These are phyloP conservation scores for Vigna nakashimae DNA, from an alignment of 306 rosid species.

Conservation along the genomic window DNA sequence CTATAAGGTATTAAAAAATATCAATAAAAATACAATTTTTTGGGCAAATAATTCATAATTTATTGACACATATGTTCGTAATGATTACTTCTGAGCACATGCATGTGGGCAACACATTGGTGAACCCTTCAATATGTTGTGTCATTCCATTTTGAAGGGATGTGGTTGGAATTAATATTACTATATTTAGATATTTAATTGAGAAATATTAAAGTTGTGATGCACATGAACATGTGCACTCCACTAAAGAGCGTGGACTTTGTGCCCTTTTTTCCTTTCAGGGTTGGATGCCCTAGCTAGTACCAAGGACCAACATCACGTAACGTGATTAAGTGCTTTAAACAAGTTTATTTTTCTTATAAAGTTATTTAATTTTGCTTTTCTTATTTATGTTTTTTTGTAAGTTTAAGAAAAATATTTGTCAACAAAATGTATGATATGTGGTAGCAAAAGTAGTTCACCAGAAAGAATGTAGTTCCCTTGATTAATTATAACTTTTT, in stretches of 20 bases:
- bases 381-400: no score
- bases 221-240: slow-evolving; percentile 27
- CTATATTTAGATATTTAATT: slow-evolving; percentile 17
- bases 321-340: no score
- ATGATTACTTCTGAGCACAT: slow-evolving; percentile 35
- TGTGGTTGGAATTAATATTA: slow-evolving; percentile 11
- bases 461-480: no score
- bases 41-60: neutral
- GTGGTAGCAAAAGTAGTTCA: no score
- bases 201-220: neutral
- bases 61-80: neutral
- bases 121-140: slow-evolving; percentile 2
- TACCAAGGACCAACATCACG: neutral
- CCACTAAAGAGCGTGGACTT: slow-evolving; percentile 31
- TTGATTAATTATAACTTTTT: no score
- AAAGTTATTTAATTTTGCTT: no score
- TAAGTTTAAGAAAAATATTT: no score
- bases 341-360: no score
- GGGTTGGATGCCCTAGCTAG: neutral
- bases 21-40: neutral
- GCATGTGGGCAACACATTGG: slow-evolving; percentile 33
- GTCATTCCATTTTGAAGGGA: neutral
- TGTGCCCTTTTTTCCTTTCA: neutral
- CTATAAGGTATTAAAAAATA: no score
- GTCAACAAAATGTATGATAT: no score